A percentile compares a stretch with the other conserved stretches of the same genome.
Evolutionary conservation across 2,329 filamentous ascomycete species (phyloP).

Genomic region (Coccinonectria pachysandricola): DNA sequence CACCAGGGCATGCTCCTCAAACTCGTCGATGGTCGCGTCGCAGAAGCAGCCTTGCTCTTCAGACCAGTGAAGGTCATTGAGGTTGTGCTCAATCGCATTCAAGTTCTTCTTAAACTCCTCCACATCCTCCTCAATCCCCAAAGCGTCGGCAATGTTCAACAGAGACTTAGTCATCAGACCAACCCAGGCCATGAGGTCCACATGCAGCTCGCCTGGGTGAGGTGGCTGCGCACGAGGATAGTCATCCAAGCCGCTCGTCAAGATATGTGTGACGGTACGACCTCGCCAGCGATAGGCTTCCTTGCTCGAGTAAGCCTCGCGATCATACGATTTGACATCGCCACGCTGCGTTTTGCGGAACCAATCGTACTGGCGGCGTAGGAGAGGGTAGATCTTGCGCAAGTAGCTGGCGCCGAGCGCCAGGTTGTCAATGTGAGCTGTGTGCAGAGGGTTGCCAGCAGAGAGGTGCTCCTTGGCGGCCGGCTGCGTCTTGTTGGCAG

Average conservation of each 20-base stretch:
- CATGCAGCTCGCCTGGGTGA: conserved; percentile 89
- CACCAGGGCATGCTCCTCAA: conserved; percentile 78
- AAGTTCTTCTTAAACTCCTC: conserved; percentile 61
- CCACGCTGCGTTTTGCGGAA: conserved; percentile 87
- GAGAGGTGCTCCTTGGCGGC: conserved; percentile 33
- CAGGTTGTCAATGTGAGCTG: conserved; percentile 55
- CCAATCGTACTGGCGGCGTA: conserved; percentile 88
- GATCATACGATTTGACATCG: conserved; percentile 84
- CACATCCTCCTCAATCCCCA: conserved; percentile 69
- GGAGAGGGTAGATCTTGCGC: conserved; percentile 68
- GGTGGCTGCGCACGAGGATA: conserved; percentile 91
- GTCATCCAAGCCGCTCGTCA: conserved; percentile 92
- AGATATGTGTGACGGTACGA: conserved; percentile 72
- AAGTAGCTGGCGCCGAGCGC: conserved; percentile 63
- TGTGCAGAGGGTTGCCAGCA: conserved; percentile 41
- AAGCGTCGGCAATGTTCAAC: conserved; percentile 62
- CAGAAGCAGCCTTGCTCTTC: conserved; percentile 74
- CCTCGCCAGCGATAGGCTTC: conserved; percentile 95
- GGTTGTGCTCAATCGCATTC: conserved; percentile 70
- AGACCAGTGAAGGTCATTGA: conserved; percentile 91
- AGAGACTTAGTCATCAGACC: conserved; percentile 92
- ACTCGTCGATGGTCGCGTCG: conserved; percentile 90
- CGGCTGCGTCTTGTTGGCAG: conserved; percentile 37
- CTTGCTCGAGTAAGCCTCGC: conserved; percentile 75
- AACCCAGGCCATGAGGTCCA: conserved; percentile 93